phyloP scores from a whole-genome alignment of 1,284 basidiomycete species.

The Coniferiporia sulphurascens region DNA sequence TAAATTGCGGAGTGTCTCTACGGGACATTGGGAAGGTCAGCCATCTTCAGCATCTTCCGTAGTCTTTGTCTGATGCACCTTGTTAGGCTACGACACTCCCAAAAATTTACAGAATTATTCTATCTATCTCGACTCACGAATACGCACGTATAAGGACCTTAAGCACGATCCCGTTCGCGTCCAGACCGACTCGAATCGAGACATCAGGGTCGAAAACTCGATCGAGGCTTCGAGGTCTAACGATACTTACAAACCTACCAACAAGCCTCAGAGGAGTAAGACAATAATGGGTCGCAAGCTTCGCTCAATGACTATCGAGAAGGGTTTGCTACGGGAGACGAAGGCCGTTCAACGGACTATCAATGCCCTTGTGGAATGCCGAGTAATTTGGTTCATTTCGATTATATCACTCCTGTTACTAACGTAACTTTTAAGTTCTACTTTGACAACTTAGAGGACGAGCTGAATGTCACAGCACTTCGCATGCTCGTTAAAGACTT shows the following conservation, averaged over 20 bases:
- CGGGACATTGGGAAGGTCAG: constrained; percentile 79
- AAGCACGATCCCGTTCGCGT: constrained; percentile 92
- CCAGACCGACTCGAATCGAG: constrained; percentile 85
- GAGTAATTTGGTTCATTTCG: constrained; percentile 47
- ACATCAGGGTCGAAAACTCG: constrained; percentile 61
- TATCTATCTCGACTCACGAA: constrained; percentile 83
- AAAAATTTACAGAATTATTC: constrained; percentile 88
- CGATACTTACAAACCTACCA: constrained; percentile 28
- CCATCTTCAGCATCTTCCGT: constrained; percentile 18
- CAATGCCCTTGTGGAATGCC: constrained; percentile 81
- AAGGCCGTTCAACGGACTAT: constrained; percentile 88
- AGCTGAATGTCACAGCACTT: constrained; percentile 84
- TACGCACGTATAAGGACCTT: constrained; percentile 85
- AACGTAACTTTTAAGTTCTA: constrained; percentile 64
- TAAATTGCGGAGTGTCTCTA: constrained; percentile 71
- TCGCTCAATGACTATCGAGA: constrained; percentile 91
- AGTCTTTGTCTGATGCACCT: background rate
- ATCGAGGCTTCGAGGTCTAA: constrained; percentile 48
- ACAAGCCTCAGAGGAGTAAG: constrained; percentile 55
- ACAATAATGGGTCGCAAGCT: constrained; percentile 81
- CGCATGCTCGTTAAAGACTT: constrained; percentile 97
- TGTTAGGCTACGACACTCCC: constrained; percentile 75
- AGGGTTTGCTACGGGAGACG: constrained; percentile 91
- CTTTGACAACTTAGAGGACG: constrained; percentile 88
- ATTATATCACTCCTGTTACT: background rate